Evolutionary conservation across 257 asterid genomes (phyloP).

Genomic region (Avicennia marina): DNA sequence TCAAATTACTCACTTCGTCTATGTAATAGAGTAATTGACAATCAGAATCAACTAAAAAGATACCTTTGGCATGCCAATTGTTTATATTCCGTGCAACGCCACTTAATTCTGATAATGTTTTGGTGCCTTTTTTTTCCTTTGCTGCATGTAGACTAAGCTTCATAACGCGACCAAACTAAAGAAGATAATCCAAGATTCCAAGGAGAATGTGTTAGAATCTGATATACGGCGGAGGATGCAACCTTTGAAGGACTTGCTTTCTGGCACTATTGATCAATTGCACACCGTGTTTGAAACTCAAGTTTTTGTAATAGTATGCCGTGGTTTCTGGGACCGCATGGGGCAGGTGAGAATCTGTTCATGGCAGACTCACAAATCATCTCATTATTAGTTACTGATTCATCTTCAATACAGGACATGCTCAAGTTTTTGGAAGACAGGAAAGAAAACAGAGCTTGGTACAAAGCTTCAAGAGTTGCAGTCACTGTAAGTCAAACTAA

Average conservation of each 20-base stretch:
- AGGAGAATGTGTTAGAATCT: slow-evolving; percentile 63
- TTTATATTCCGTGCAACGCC: too few relatives aligned
- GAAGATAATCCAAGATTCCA: slow-evolving; percentile 76
- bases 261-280: slow-evolving; percentile 49
- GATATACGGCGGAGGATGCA: slow-evolving; percentile 65
- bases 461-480: slow-evolving; percentile 78
- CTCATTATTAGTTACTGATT: neutral
- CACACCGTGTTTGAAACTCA: slow-evolving; percentile 61
- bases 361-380: too few relatives aligned
- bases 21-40: too few relatives aligned
- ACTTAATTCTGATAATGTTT: neutral
- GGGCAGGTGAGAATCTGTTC: slow-evolving; percentile 56
- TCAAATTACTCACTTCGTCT: too few relatives aligned
- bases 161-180: slow-evolving; percentile 77
- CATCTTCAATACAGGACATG: slow-evolving; percentile 52
- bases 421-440: slow-evolving; percentile 64
- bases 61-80: too few relatives aligned
- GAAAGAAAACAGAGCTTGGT: slow-evolving; percentile 76
- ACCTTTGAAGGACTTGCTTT: slow-evolving; percentile 74
- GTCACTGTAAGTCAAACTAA: slow-evolving; percentile 54
- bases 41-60: too few relatives aligned
- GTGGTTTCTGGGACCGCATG: slow-evolving; percentile 94
- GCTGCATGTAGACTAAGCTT: slow-evolving; percentile 49
- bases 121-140: neutral
- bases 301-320: slow-evolving; percentile 64